A percentile compares a stretch with the other conserved stretches of the same genome.
phyloP scores from a whole-genome alignment of 352 stramenopile genomes.

The Globisporangium cystogenes region DNA sequence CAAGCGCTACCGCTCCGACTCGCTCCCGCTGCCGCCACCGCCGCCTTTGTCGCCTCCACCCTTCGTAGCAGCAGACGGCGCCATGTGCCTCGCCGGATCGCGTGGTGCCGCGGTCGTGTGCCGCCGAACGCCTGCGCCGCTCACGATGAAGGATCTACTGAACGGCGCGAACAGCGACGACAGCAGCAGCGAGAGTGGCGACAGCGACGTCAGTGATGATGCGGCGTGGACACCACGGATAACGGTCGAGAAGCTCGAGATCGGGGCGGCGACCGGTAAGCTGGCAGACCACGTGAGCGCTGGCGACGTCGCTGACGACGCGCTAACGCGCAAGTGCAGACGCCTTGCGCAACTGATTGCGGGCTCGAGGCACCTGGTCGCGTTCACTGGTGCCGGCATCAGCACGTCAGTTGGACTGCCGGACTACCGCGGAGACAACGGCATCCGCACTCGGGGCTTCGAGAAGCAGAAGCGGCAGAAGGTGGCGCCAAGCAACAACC shows the following conservation, averaged over 20 bases:
- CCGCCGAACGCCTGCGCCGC: neutral
- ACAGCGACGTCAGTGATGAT: neutral
- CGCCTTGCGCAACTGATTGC: slow-evolving; percentile 58
- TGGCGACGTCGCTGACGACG: slow-evolving; percentile 2
- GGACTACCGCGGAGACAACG: slow-evolving; percentile 78
- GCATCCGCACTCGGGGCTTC: slow-evolving; percentile 66
- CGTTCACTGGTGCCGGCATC: slow-evolving; percentile 78
- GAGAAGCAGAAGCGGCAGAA: slow-evolving; percentile 20
- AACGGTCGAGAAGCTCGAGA: slow-evolving; percentile 11
- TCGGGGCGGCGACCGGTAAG: slow-evolving; percentile 1
- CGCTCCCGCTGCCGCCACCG: slow-evolving; percentile 15
- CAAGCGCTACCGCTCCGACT: slow-evolving; percentile 32
- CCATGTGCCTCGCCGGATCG: slow-evolving; percentile 1
- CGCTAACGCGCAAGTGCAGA: slow-evolving; percentile 50
- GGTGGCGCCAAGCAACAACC: neutral
- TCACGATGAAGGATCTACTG: slow-evolving; percentile 13
- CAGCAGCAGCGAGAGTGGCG: neutral
- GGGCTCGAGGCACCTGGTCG: slow-evolving; percentile 59
- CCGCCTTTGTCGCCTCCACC: slow-evolving; percentile 17
- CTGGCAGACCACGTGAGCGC: neutral
- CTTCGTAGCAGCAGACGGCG: neutral
- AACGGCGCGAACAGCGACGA: slow-evolving; percentile 4
- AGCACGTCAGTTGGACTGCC: slow-evolving; percentile 74
- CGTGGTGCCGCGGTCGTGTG: slow-evolving; percentile 3
- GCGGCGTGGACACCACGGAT: slow-evolving; percentile 3